A percentile compares a stretch with the other conserved stretches of the same genome.
Conservation (phyloP, 805 yeast genomes). For the Wickerhamomyces pijperi region DNA sequence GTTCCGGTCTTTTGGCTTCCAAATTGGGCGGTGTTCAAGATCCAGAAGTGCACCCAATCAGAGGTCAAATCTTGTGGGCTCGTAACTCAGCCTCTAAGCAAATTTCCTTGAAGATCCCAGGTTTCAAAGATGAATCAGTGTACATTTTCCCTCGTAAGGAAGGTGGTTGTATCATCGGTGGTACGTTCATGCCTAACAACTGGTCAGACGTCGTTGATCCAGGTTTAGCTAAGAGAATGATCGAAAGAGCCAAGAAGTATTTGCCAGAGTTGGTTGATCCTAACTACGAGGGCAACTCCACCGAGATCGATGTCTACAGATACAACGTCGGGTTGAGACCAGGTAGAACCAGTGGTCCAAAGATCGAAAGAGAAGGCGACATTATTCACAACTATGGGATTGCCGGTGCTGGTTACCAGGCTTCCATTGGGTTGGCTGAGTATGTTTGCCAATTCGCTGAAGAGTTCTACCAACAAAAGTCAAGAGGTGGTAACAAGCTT, state of each 20-base stretch:
- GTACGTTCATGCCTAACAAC: constrained; percentile 23
- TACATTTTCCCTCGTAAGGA: constrained; percentile 63
- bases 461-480: constrained; percentile 8
- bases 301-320: constrained; percentile 33
- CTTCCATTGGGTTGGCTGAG: constrained; percentile 54
- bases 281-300: constrained; percentile 17
- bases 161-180: constrained; percentile 65
- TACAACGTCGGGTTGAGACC: constrained; percentile 62
- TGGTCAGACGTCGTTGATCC: constrained; percentile 27
- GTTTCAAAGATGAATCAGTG: constrained; percentile 30
- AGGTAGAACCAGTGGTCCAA: constrained; percentile 47
- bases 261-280: constrained; percentile 22
- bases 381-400: constrained; percentile 62
- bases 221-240: constrained; percentile 34
- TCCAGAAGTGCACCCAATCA: constrained; percentile 34
- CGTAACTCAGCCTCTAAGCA: constrained; percentile 17
- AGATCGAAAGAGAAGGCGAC: constrained; percentile 32
- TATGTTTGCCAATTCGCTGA: constrained; percentile 28
- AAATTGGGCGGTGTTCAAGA: constrained; percentile 36
- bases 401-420: constrained; percentile 70
- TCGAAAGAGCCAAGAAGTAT: constrained; percentile 16
- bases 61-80: constrained; percentile 44
- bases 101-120: constrained; percentile 22
- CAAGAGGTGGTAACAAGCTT: not conserved
- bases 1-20: constrained; percentile 42